Evolutionary conservation across 495 filamentous ascomycete species (phyloP), one percentile per base, ranked within the genome.

Genomic region (Penicillium cosmopolitanum): DNA sequence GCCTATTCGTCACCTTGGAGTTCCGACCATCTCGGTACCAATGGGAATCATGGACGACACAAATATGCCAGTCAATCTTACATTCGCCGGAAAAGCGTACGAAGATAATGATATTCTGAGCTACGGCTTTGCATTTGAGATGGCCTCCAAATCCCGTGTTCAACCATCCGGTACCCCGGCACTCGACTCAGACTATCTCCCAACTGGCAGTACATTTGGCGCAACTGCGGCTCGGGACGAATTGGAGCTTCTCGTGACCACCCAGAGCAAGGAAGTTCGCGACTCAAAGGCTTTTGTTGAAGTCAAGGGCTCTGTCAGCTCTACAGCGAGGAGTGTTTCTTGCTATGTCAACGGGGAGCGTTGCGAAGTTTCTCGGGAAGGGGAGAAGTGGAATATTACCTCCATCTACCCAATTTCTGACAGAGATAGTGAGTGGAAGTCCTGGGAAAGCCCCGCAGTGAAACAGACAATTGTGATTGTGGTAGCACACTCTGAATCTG

Each of bases 31-130:
- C 34, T 74, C 73, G 6, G 66, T 76, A 12, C 74, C 73, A 1
- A 73, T 76, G 73, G 74, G 72, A 15, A 7, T 76, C 16, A 73
- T 74, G 71, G 68, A 71, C 33, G 71, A 74, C 57, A 74, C 62
- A 10, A 53, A 58, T 21, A 74, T 76, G 65, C 71, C 73, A 19
- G 69, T 73, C 4, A 74, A 71, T 53, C 61, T 76, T 16, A 76
- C 73, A 1, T 73, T 76, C 52, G 73, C 71, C 28, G 66, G 65
- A 2, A 76, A 73, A 35, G 73, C 63, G 15, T 76, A 76, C 46
- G 64, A 73, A 12, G 73, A 76, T 46, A 64, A 55, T 15, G 57
- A 53, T 18, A 60, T 74, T 12, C 58, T 76, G 9, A 60, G 59
- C 25, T 76, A 73, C 54, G 71, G 65, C 0, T 74, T 65, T 63